Evolutionary conservation across 2,329 filamentous ascomycete genomes (phyloP), one percentile per base, ranked within the genome.

Genomic region (Claviceps pusilla): DNA sequence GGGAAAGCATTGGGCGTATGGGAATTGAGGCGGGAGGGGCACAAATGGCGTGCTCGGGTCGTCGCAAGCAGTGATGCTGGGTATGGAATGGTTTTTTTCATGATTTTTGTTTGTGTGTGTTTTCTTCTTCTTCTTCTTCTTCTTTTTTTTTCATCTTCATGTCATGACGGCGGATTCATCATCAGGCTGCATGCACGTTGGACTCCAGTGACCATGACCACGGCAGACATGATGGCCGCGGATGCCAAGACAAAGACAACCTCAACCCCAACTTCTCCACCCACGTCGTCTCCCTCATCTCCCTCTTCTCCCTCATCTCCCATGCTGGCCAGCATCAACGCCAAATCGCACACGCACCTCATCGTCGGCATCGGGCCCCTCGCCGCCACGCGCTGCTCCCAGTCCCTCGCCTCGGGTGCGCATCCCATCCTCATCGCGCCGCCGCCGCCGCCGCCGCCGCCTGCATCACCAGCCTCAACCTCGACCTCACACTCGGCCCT

Each of bases 331-430:
- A 83, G 86, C 50, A 76, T 85, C 59, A 82, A 89, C 65, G 84
- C 82, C 63, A 76, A 76, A 51, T 77, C 73, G 50, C 85, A 88
- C 64, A 69, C 90, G 45, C 93, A 98, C 67, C 76, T 98, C 55
- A 80, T 98, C 63, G 70, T 97, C 58, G 93, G 93, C 56, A 83
- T 85, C 39, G 93, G 90, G 63, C 83, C 91, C 14, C 78, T 98
- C 45, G 91, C 93, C n/a, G 85, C 86, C 52, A 80, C 89, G 37
- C 81, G 93, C 61, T 94, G 87, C 71, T 73, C 78, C 12, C 87
- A 88, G 64, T 90, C 88, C 3, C 70, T 96, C 51, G 80, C 85
- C 62, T 86, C 88, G 16, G 91, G 91, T 62, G 93, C 93, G 51
- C 80, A 69, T 49, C 89, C 93, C 0, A 78, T 93, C 46, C 72